phyloP scores from a whole-genome alignment of 805 yeast genomes.

The Starmerella floris region DNA sequence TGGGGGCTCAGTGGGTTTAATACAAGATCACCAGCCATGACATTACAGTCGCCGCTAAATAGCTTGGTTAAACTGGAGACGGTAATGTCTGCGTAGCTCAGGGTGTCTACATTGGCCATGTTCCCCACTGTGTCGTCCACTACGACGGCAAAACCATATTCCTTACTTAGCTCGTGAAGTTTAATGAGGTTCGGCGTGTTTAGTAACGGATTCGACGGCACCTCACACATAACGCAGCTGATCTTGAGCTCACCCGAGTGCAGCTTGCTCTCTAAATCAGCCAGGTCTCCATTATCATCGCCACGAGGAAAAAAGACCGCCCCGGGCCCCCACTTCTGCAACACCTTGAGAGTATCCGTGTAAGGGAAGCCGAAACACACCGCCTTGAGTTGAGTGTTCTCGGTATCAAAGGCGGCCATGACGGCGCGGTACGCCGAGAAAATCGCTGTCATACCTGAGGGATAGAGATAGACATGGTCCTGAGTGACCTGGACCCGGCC shows the following conservation, averaged over 20 bases:
- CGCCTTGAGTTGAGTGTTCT: slow-evolving; percentile 35
- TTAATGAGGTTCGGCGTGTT: slow-evolving; percentile 66
- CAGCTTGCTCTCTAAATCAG: slow-evolving; percentile 48
- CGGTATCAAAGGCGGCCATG: slow-evolving; percentile 20
- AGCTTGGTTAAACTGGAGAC: slow-evolving; percentile 82
- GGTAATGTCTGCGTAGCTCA: slow-evolving; percentile 74
- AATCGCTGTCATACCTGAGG: slow-evolving; percentile 88
- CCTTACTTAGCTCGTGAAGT: slow-evolving; percentile 50
- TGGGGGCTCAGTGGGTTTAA: slow-evolving; percentile 51
- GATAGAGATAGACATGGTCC: slow-evolving; percentile 52
- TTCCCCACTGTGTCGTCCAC: slow-evolving; percentile 95
- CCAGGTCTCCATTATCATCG: slow-evolving; percentile 45
- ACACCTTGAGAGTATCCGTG: slow-evolving; percentile 76
- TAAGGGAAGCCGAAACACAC: slow-evolving; percentile 96
- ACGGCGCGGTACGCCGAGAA: slow-evolving; percentile 55
- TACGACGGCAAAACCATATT: slow-evolving; percentile 62
- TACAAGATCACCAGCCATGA: slow-evolving; percentile 83
- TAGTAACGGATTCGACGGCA: slow-evolving; percentile 89
- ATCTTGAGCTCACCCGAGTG: slow-evolving; percentile 53
- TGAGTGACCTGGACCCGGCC: slow-evolving; percentile 4
- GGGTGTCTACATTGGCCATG: slow-evolving; percentile 65
- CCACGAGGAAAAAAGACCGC: slow-evolving; percentile 76
- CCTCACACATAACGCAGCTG: slow-evolving; percentile 68
- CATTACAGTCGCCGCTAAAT: slow-evolving; percentile 88
- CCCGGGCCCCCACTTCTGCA: slow-evolving; percentile 86